A percentile compares a stretch with the other conserved stretches of the same genome.
phyloP scores from a whole-genome alignment of 306 rosid genomes.

The Trichosanthes truncata region DNA sequence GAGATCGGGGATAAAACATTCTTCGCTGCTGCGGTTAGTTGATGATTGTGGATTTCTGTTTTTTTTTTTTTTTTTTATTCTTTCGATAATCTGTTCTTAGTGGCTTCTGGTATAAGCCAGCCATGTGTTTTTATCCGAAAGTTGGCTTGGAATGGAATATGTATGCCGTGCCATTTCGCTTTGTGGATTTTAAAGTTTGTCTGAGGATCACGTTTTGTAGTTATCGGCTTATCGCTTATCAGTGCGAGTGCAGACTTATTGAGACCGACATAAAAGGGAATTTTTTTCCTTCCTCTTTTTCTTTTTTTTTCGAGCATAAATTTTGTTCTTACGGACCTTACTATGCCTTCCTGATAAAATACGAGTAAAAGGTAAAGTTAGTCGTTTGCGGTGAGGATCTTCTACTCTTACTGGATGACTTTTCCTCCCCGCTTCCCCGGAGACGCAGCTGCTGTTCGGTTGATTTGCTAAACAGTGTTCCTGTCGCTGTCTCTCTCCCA shows the following conservation, averaged over 20 bases:
- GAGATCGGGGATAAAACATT: conserved; percentile 99
- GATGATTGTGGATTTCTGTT: neutral
- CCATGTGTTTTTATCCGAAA: neutral
- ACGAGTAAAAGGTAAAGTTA: neutral
- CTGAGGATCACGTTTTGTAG: neutral
- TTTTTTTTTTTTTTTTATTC: neutral
- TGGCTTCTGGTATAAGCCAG: neutral
- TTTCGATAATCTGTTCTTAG: neutral
- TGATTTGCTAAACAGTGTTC: neutral
- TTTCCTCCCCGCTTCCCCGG: neutral
- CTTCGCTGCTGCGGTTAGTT: conserved; percentile 92
- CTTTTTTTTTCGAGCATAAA: neutral
- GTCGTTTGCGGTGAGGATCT: neutral
- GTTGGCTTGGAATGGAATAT: neutral
- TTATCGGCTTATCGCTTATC: neutral
- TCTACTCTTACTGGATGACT: neutral
- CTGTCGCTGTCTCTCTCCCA: neutral
- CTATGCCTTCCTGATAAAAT: neutral
- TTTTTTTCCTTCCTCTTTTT: neutral
- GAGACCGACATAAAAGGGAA: neutral
- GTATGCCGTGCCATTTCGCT: neutral
- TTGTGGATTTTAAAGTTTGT: neutral
- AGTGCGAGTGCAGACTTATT: neutral
- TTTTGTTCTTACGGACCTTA: neutral
- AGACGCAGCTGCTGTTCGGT: neutral